Evolutionary conservation across 306 rosid genomes (phyloP), one percentile per base, ranked within the genome.

Genomic region (Prunus salicina): DNA sequence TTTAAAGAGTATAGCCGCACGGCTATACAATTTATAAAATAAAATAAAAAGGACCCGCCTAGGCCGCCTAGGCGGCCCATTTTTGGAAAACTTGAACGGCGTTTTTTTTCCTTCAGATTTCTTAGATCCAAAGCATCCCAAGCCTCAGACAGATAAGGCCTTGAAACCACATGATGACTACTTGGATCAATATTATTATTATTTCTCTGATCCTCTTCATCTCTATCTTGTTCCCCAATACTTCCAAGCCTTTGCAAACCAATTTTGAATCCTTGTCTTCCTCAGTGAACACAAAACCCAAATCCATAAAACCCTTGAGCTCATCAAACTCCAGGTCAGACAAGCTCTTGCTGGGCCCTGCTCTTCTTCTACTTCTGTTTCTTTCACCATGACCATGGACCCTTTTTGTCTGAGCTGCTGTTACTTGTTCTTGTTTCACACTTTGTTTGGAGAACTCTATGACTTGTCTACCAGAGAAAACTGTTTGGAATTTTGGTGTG

Each of bases 181-280:
- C 53, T 12, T 4, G 43, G 72, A 15, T 24, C n/a, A 30, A 0
- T 30, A 30, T 30, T 30, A 30, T 3, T 30, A 30, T 30, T 30
- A 30, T 30, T 30, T 30, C 32, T 30, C 32, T 43, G 9, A 16
- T 70, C 69, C 27, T 30, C 43, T 15, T 28, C 47, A 45, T 66
- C 45, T 64, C 75, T 74, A 6, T 80, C 82, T 3, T 20, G 60
- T 25, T 76, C 74, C 55, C 30, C 72, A 24, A 43, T 25, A 25
- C 64, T 77, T 58, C 90, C 84, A 1, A 85, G 65, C 53, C 95
- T 88, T 20, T 91, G 98, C 71, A 87, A 49, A 76, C 97, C 82
- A 93, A 73, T 6, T 15, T 79, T 28, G 86, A 85, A 73, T 52
- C 69, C 19, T 72, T 86, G 57, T 88, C 97, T 60, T 91, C 91